phyloP scores from a whole-genome alignment of 495 filamentous ascomycete species.

The Tuber borchii region DNA sequence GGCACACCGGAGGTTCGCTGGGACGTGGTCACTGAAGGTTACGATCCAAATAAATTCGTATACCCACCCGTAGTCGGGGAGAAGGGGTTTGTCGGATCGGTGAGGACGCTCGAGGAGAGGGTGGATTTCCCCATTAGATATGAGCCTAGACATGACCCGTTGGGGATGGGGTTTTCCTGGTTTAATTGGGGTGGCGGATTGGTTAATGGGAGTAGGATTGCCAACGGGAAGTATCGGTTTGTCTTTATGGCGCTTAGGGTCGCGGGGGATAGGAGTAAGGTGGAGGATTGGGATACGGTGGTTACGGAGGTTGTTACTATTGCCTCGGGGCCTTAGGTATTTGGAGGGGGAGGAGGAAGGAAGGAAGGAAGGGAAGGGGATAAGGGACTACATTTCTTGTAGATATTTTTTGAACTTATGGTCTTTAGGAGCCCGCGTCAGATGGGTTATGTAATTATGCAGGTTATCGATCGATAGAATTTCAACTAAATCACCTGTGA shows the following conservation, averaged over 20 bases:
- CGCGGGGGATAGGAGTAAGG: constrained; percentile 20
- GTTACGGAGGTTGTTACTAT: constrained; percentile 28
- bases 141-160: constrained; percentile 41
- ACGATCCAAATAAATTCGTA: constrained; percentile 39
- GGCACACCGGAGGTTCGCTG: constrained; percentile 47
- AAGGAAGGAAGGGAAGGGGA: neutral
- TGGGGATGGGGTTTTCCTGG: constrained; percentile 32
- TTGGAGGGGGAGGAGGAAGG: too few relatives aligned
- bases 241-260: constrained; percentile 29
- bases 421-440: neutral
- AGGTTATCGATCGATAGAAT: neutral
- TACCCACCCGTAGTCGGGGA: constrained; percentile 42
- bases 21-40: constrained; percentile 45
- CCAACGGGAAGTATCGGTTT: constrained; percentile 47
- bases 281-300: constrained; percentile 32
- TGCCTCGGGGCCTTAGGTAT: neutral
- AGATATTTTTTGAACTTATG: neutral
- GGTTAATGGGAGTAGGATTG: constrained; percentile 45
- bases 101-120: constrained; percentile 42
- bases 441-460: neutral
- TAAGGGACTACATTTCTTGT: neutral
- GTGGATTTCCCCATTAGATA: constrained; percentile 44
- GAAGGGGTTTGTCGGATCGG: constrained; percentile 42
- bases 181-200: constrained; percentile 47
- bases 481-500: neutral